Percentiles rank a stretch among this genome's conserved stretches.
Conservation (phyloP, 768 basidiomycete genomes). For the Calocybe gangraenosa region DNA sequence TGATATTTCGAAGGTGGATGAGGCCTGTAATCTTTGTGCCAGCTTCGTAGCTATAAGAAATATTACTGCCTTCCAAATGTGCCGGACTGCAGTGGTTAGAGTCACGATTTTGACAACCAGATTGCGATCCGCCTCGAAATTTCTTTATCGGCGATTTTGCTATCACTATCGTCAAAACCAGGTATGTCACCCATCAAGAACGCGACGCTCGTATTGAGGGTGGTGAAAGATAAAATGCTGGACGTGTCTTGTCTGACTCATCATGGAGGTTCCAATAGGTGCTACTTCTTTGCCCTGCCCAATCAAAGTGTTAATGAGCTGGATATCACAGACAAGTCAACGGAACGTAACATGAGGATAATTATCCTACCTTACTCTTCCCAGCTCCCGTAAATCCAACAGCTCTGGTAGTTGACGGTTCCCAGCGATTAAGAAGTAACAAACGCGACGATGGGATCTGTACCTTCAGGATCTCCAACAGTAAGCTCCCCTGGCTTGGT, state of each 20-base stretch:
- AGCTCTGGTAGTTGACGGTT: too few species aligned
- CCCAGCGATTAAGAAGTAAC: too few species aligned
- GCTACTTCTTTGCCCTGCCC: neutral
- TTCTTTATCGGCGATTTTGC: neutral
- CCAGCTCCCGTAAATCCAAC: too few species aligned
- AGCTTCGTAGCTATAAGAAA: slow-evolving; percentile 10
- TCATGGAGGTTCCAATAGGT: neutral
- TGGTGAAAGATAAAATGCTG: neutral
- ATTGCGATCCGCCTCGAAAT: neutral
- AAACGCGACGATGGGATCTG: too few species aligned
- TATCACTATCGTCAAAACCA: neutral
- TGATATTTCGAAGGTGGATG: slow-evolving; percentile 14
- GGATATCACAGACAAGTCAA: too few species aligned
- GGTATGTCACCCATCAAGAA: neutral
- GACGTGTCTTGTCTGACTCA: neutral
- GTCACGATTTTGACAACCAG: neutral
- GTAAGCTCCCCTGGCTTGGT: too few species aligned
- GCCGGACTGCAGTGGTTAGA: too few species aligned
- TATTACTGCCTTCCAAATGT: neutral
- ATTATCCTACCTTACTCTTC: too few species aligned
- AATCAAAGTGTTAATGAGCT: slow-evolving; percentile 1
- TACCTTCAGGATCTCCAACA: too few species aligned
- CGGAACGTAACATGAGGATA: too few species aligned
- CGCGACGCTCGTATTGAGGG: neutral
- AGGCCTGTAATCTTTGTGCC: slow-evolving; percentile 16